phyloP scores from a whole-genome alignment of 2,329 filamentous ascomycete genomes.

The Beauveria sp. region DNA sequence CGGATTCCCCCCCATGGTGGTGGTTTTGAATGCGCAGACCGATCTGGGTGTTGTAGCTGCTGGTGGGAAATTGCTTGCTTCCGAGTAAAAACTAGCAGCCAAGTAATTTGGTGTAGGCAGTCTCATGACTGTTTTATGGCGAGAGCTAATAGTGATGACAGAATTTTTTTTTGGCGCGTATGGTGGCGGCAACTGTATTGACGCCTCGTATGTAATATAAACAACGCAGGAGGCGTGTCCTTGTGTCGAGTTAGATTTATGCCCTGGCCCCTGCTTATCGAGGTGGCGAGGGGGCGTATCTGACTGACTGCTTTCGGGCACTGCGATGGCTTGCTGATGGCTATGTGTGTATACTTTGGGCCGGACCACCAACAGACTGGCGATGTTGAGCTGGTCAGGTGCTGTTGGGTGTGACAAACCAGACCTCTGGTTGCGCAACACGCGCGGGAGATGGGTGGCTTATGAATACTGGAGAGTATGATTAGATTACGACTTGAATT shows the following conservation, averaged over 20 bases:
- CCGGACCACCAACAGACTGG: background rate
- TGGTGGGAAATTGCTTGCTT: background rate
- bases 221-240: background rate
- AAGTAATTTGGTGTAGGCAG: constrained; percentile 1
- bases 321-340: background rate
- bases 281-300: background rate
- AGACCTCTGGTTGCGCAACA: background rate
- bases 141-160: background rate
- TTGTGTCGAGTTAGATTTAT: background rate
- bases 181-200: background rate
- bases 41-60: background rate
- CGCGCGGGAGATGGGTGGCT: background rate
- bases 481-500: background rate
- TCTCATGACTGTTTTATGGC: background rate
- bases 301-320: background rate
- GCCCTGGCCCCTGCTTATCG: background rate
- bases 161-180: too few relatives aligned
- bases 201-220: background rate
- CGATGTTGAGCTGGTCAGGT: background rate
- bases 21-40: background rate
- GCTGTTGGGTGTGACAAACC: background rate
- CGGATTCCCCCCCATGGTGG: background rate
- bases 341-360: background rate
- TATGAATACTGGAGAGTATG: background rate
- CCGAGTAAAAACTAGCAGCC: background rate